A percentile compares a stretch with the other conserved stretches of the same genome.
Conservation (phyloP, 805 yeast species). For the Yamadazyma sp. region DNA sequence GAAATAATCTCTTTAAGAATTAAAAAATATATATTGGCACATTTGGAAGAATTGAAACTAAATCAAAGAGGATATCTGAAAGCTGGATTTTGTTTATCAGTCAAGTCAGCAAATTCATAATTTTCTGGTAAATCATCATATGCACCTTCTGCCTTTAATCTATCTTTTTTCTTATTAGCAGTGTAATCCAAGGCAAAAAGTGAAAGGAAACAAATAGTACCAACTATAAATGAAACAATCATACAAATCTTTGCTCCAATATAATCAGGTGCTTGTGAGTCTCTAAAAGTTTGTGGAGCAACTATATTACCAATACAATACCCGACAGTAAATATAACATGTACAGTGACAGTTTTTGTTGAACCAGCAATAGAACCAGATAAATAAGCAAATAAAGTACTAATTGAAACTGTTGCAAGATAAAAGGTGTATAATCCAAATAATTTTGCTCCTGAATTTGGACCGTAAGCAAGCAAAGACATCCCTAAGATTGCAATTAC, state of each 20-base stretch:
- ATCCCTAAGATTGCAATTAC: conserved; percentile 17
- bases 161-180: conserved; percentile 40
- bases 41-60: no score
- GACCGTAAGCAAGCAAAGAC: conserved; percentile 42
- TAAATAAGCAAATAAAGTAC: conserved; percentile 31
- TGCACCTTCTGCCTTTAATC: conserved; percentile 3
- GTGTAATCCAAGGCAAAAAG: conserved; percentile 22
- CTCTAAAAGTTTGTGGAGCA: conserved; percentile 52
- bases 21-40: no score
- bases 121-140: conserved; percentile 27
- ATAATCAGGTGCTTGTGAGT: conserved; percentile 43
- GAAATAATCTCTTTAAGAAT: no score
- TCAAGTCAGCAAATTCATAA: conserved; percentile 50
- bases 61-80: no score
- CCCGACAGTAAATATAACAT: conserved; percentile 43
- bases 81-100: conserved; percentile 51
- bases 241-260: conserved; percentile 38
- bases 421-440: conserved; percentile 20
- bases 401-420: conserved; percentile 24
- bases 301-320: conserved; percentile 53
- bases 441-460: conserved; percentile 20
- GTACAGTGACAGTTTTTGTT: conserved; percentile 50
- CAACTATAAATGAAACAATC: conserved; percentile 29
- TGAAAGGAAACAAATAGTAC: conserved; percentile 22
- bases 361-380: conserved; percentile 54